Conservation (phyloP, 1,284 basidiomycete genomes). For the Tylopilus sp. region DNA sequence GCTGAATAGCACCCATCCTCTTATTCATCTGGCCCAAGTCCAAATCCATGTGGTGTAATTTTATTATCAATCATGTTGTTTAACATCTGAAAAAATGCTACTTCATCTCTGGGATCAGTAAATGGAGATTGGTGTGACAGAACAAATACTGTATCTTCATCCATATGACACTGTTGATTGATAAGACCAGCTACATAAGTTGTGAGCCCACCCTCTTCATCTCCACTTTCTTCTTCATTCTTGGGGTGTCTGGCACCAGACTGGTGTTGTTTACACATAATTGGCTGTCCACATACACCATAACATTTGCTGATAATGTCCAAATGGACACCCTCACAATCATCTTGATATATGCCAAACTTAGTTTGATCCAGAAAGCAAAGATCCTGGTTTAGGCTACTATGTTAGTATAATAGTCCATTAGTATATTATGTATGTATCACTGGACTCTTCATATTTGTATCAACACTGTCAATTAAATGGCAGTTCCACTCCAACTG, state of each 20-base stretch:
- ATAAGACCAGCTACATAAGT: neutral
- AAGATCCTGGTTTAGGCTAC: neutral
- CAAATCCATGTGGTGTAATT: neutral
- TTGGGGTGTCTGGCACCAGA: neutral
- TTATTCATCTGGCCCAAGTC: neutral
- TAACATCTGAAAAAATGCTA: neutral
- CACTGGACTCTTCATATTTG: neutral
- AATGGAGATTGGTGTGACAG: neutral
- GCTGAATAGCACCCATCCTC: neutral
- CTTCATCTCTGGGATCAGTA: neutral
- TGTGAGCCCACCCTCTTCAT: neutral
- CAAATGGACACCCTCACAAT: neutral
- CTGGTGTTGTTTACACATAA: neutral
- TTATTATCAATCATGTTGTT: neutral
- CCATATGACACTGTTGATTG: neutral
- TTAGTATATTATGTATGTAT: neutral
- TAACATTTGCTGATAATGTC: neutral
- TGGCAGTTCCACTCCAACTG: slow-evolving; percentile 40
- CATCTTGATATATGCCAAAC: neutral
- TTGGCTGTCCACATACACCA: neutral
- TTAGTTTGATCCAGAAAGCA: neutral
- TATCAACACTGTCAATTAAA: neutral
- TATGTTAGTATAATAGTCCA: neutral
- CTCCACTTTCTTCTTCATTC: neutral
- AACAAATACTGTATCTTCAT: neutral